Conservation (phyloP, 176 grass and related monocot genomes). For the Eragrostis nindensis region DNA sequence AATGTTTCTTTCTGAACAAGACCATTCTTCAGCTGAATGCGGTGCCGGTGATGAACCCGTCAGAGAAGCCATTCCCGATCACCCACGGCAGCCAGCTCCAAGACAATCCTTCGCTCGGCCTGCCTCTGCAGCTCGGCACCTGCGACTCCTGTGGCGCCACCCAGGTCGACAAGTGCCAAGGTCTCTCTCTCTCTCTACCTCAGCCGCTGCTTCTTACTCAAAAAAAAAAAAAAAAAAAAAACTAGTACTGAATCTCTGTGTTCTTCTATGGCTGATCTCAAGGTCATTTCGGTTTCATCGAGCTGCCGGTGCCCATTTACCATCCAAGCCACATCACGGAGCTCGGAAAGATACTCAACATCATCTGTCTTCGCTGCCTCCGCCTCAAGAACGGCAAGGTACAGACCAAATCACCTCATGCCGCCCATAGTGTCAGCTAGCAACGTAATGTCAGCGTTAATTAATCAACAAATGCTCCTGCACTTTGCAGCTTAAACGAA, state of each 20-base stretch:
- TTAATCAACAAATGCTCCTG: background rate
- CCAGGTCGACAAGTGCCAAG: background rate
- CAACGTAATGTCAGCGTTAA: too few species aligned
- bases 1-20: background rate
- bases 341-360: slow-evolving; percentile 43
- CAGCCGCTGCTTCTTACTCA: too few species aligned
- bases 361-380: slow-evolving; percentile 44
- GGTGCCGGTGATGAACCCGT: background rate
- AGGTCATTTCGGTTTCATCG: slow-evolving; percentile 51
- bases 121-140: slow-evolving; percentile 35
- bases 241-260: too few species aligned
- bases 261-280: too few species aligned
- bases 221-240: too few species aligned
- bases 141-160: slow-evolving; percentile 36
- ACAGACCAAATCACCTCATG: background rate
- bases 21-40: background rate
- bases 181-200: background rate
- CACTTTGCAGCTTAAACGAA: background rate
- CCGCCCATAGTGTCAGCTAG: too few species aligned
- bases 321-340: slow-evolving; percentile 33
- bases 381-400: slow-evolving; percentile 45
- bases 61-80: slow-evolving; percentile 4
- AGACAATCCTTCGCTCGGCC: slow-evolving; percentile 26
- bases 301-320: slow-evolving; percentile 38
- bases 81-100: slow-evolving; percentile 31